Base-by-base conservation (phyloP, 179 eudicot genomes). In the Sideroxylon spinosum region DNA sequence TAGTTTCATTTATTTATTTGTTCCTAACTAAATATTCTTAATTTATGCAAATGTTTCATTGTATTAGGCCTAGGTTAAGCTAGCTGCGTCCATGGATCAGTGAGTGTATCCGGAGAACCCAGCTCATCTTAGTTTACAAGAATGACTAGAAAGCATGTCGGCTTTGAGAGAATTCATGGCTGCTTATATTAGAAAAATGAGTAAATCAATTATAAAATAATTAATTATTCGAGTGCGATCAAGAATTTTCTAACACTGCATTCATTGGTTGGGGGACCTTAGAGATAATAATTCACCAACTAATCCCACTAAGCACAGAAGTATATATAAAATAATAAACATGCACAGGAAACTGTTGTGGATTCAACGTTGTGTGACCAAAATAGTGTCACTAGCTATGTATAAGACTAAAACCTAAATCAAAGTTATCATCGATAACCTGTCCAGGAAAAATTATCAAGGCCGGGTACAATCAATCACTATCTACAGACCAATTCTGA, bases 271-370 rank as follows among this genome's bases (percentile, higher is more conserved):
- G 3, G 68, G 17, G 68, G 10, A 37, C 68, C 68, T 65, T 65
- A 4, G 44, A 37, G 22, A 25, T 48, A 9, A 68, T 68, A n/a
- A 37, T 68, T 44, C 52, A 46, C 53, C 55, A 68, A 68, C 71
- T 68, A 68, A 20, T 68, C 73, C 73, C 73, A 68, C 73, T 68
- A 68, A 68, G 71, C 7, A 10, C 1, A 10, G 9, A 32, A 37
- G 44, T 37, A 37, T 37, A 37, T 37, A 19, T 0, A 66, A 60
- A 61, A 61, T 26, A 61, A 61, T 20, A 37, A 37, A 37, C 44
- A 37, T 37, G 44, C 44, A 37, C 44, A 37, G 44, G 44, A 3
- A 37, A 37, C 29, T 28, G 1, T 28, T 1, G n/a, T 29, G n/a
- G n/a, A 68, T 14, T 7, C 11, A 68, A 68, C 23, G 19, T 37